Evolutionary conservation across 495 filamentous ascomycete species (phyloP), one percentile per base, ranked within the genome.

Genomic region (Penicillium psychrofluorescens): DNA sequence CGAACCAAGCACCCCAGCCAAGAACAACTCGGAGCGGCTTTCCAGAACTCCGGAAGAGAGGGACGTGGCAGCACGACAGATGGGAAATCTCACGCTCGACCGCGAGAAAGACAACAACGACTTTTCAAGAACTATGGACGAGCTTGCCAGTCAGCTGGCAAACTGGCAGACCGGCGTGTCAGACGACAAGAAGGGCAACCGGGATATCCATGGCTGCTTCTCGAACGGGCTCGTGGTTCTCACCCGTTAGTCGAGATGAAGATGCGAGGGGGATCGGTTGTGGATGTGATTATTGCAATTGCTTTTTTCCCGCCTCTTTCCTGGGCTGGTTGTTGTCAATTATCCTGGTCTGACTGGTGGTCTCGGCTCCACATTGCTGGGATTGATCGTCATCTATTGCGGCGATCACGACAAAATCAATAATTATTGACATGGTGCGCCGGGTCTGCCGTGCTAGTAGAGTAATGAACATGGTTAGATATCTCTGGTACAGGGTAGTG

Each of bases 391-490:
- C 52, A 55, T 55, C 37, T 7, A 10, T 31, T 29, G 12, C 29
- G 44, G 30, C 16, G 32, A 55, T 55, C 41, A 44, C 52, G 52
- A 33, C 47, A 49, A 22, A 22, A 22, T 22, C 22, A 22, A 4
- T 22, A 22, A 4, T 22, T 22, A 22, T 22, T 22, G 22, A 22
- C 3, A 22, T 22, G 0, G 22, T 22, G 22, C 22, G 22, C 22
- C 4, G 22, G 22, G 22, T 22, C 22, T 22, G 22, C 22, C 22
- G 22, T 22, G 22, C 22, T 22, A 3, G 2, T 22, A 22, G 22
- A 22, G 22, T 4, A 4, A 22, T 22, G 22, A 6, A 22, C 22
- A 22, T 22, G 22, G 22, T 6, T 22, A 22, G 22, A 6, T 22
- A 22, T 22, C 4, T 22, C 22, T 22, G 22, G 6, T 22, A 22